phyloP scores from a whole-genome alignment of 2,329 filamentous ascomycete genomes.

The Fusarium multiceps region DNA sequence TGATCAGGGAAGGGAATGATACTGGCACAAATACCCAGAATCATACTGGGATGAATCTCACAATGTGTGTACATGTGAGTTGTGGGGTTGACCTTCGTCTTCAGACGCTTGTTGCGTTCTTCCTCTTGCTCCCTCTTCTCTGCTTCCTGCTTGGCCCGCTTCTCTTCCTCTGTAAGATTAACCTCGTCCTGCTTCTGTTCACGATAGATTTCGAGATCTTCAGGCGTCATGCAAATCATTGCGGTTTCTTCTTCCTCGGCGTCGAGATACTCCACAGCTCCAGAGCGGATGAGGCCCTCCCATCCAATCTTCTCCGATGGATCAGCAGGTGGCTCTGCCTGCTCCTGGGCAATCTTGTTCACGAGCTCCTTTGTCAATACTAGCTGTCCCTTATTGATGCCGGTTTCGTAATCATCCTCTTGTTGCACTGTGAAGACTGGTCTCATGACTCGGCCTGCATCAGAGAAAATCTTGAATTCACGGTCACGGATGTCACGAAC shows the following conservation, averaged over 20 bases:
- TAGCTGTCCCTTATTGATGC: constrained; percentile 72
- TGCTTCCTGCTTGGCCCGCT: constrained; percentile 57
- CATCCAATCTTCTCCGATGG: constrained; percentile 79
- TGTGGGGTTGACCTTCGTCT: constrained; percentile 85
- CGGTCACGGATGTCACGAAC: constrained; percentile 96
- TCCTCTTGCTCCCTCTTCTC: constrained; percentile 50
- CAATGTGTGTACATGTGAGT: constrained; percentile 97
- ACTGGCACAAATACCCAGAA: constrained; percentile 96
- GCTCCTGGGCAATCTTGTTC: constrained; percentile 78
- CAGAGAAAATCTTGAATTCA: constrained; percentile 98
- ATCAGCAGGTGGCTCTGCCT: constrained; percentile 73
- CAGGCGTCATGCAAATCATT: constrained; percentile 99
- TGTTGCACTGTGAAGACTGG: constrained; percentile 95
- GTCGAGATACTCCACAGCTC: constrained; percentile 95
- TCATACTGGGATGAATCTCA: constrained; percentile 99
- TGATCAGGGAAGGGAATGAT: constrained; percentile 99
- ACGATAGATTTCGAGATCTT: constrained; percentile 86
- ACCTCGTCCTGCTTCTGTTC: constrained; percentile 74
- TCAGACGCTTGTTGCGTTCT: constrained; percentile 86
- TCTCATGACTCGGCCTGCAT: constrained; percentile 93
- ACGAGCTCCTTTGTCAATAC: constrained; percentile 85
- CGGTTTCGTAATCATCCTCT: constrained; percentile 76
- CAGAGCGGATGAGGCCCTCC: constrained; percentile 84
- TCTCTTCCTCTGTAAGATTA: constrained; percentile 25
- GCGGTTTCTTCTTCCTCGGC: constrained; percentile 98